Base-by-base conservation (phyloP, 2,329 filamentous ascomycete species). In the Phialocephala sp. region DNA sequence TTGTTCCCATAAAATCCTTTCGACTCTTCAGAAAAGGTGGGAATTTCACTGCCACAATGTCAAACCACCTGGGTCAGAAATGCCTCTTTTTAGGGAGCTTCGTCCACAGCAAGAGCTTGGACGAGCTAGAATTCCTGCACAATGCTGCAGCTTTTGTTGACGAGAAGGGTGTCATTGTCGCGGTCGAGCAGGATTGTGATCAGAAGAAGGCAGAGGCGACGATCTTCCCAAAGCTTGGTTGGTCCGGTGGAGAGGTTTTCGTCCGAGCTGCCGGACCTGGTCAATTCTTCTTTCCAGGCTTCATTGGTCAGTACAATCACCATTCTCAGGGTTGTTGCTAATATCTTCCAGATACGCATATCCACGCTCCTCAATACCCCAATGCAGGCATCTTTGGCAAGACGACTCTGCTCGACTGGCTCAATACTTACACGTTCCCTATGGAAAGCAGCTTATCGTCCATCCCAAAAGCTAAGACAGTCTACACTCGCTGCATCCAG, bases 321-420 rank as follows among this genome's bases (percentile, higher is more conserved):
- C 39, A 9, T 27, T 32, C 58, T 41, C 15, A 39, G 59, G 6
- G 52, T 18, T 22, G 15, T 43, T 62, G 45, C 74, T 78, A 63
- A 77, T 62, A 15, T n/a, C 22, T 50, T 20, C 14, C 68, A 94
- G 94, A 99, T 78, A 97, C 95, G 0, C 95, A 99, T 77, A 91
- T 97, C 65, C 95, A 99, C 77, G 95, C 95, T 9, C 87, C 94
- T 0, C 95, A 99, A 80, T 97, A 97, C 74, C 93, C 94, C 65
- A 99, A 99, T 75, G 87, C 88, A 1, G 95, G 95, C 66, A 90
- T 99, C 69, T 98, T 98, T 76, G 95, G 95, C 74, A 95, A 94
- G 71, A 90, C 92, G 0, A 97, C 94, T 0, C 88, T 99, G 37
- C 86, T 99, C 15, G 91, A 95, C 79, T 99, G 95, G 95, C 84